A percentile compares a stretch with the other conserved stretches of the same genome.
Conservation (phyloP, 192 early-diverging fungal genomes). For the Powellomyces hirtus region DNA sequence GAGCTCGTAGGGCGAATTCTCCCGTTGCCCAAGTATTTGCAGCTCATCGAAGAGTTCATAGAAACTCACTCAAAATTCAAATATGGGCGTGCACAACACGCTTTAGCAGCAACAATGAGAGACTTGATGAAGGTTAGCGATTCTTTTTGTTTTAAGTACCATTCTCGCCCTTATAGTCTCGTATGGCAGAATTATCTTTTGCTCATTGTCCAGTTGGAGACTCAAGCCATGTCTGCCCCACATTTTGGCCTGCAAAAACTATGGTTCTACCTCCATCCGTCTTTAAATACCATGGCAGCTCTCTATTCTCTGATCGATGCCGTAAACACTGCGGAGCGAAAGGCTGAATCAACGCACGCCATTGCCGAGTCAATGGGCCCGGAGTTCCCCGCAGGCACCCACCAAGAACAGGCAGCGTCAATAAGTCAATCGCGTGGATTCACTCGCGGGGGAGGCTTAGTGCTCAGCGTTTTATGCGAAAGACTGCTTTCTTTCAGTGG, state of each 20-base stretch:
- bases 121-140: conserved; percentile 66
- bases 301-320: conserved; percentile 51
- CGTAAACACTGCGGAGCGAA: conserved; percentile 35
- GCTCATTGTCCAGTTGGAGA: conserved; percentile 87
- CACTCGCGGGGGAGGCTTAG: conserved; percentile 69
- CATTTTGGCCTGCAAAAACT: conserved; percentile 87
- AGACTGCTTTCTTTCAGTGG: conserved; percentile 66
- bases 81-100: conserved; percentile 86
- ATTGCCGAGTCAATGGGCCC: neutral
- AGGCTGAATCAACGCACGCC: neutral
- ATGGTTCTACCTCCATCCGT: conserved; percentile 86
- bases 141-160: neutral
- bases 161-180: neutral
- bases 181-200: conserved; percentile 70
- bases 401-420: no score
- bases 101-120: conserved; percentile 80
- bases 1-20: conserved; percentile 76
- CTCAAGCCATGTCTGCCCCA: conserved; percentile 66
- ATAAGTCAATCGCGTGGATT: neutral
- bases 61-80: conserved; percentile 68
- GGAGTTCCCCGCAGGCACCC: neutral
- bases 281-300: conserved; percentile 54
- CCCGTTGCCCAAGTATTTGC: conserved; percentile 74
- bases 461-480: conserved; percentile 73
- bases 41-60: conserved; percentile 74